Percentiles rank a stretch among this genome's conserved stretches.
Conservation (phyloP, 352 stramenopile species). For the Phytophthora pluvialis region DNA sequence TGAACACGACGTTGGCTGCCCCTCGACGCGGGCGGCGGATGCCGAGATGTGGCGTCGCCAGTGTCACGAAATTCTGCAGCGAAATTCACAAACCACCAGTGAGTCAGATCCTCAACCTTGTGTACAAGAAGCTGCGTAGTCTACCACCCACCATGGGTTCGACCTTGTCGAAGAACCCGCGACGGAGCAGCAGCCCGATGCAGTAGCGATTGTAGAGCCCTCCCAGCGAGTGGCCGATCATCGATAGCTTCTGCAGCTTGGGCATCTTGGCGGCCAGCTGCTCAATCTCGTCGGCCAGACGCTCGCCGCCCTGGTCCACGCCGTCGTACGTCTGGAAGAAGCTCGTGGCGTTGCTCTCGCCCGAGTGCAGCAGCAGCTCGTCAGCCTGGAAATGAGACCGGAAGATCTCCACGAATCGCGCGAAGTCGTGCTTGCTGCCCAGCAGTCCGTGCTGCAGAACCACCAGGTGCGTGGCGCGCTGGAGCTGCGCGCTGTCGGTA, state of each 20-base stretch:
- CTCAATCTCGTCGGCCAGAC: constrained; percentile 77
- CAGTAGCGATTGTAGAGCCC: constrained; percentile 84
- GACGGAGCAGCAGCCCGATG: constrained; percentile 64
- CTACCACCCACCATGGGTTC: constrained; percentile 62
- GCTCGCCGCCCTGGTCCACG: constrained; percentile 67
- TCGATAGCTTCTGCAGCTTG: constrained; percentile 67
- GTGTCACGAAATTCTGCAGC: constrained; percentile 79
- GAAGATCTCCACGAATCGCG: constrained; percentile 62
- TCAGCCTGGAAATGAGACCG: constrained; percentile 48
- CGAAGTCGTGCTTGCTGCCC: constrained; percentile 71
- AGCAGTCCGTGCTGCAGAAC: constrained; percentile 77
- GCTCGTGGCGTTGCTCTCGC: constrained; percentile 54
- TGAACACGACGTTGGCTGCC: constrained; percentile 70
- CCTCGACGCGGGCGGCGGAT: constrained; percentile 67
- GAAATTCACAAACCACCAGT: constrained; percentile 8
- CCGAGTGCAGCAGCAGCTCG: constrained; percentile 57
- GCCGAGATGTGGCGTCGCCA: constrained; percentile 80
- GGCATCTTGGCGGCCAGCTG: constrained; percentile 61
- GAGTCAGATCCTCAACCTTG: background rate
- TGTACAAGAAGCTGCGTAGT: background rate
- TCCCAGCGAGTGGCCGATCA: constrained; percentile 81
- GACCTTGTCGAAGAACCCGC: constrained; percentile 74
- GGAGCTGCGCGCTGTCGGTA: constrained; percentile 14
- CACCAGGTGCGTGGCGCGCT: constrained; percentile 60
- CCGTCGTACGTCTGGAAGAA: constrained; percentile 85